Conservation (phyloP, 2,329 filamentous ascomycete genomes). For the Microcyclospora tardicrescens region DNA sequence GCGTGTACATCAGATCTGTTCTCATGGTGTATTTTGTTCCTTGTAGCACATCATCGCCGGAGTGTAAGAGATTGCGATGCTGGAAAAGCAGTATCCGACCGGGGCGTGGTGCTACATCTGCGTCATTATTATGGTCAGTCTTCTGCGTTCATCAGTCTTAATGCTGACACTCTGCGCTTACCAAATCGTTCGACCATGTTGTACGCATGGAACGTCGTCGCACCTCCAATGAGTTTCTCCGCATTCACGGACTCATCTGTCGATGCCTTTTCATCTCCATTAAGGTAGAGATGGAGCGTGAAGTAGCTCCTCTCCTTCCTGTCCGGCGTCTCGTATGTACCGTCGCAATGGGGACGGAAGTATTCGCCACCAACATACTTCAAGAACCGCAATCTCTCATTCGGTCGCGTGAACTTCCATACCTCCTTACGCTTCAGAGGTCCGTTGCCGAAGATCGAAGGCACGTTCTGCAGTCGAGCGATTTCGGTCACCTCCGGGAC, state of each 20-base stretch:
- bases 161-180: no score
- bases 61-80: conserved; percentile 39
- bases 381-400: conserved; percentile 63
- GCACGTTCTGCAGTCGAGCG: conserved; percentile 22
- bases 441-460: conserved; percentile 33
- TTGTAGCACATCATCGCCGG: conserved; percentile 40
- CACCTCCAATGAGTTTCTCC: conserved; percentile 35
- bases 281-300: conserved; percentile 42
- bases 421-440: conserved; percentile 31
- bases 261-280: conserved; percentile 6
- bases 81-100: conserved; percentile 45
- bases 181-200: no score
- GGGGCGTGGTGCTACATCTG: conserved; percentile 37
- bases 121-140: conserved; percentile 16
- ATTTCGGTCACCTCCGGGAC: conserved; percentile 38
- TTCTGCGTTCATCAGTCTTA: no score
- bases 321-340: conserved; percentile 45
- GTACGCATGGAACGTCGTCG: conserved; percentile 36
- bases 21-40: conserved; percentile 44
- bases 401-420: conserved; percentile 40
- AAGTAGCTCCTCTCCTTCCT: conserved; percentile 38
- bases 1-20: conserved; percentile 42
- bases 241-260: conserved; percentile 5
- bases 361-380: conserved; percentile 60
- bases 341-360: conserved; percentile 62